Conservation (phyloP, 2,329 filamentous ascomycete genomes). For the Fusarium sp. region DNA sequence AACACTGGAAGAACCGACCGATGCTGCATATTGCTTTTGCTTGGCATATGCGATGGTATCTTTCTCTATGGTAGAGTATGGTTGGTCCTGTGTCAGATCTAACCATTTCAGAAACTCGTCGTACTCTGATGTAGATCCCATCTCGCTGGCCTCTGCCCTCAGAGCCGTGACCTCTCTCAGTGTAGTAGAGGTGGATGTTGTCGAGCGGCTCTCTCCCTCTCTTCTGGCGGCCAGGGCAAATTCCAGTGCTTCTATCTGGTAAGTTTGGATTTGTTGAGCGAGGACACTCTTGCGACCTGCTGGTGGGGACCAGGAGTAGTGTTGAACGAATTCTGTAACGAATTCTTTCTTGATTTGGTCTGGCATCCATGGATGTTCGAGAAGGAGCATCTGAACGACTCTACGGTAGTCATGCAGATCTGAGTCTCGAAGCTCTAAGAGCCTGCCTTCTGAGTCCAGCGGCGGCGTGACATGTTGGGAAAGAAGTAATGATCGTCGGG, state of each 20-base stretch:
- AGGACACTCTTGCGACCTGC: background rate
- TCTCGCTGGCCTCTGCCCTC: accelerated
- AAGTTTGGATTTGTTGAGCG: background rate
- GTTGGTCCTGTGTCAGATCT: background rate
- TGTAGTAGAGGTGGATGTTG: background rate
- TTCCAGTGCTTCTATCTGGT: background rate
- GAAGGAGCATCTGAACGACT: background rate
- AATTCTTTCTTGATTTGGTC: background rate
- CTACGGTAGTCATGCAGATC: background rate
- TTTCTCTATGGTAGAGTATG: background rate
- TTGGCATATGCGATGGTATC: background rate
- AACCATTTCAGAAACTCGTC: background rate
- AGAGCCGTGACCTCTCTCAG: background rate
- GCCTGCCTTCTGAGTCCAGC: background rate
- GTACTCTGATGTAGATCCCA: background rate
- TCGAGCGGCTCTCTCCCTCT: background rate
- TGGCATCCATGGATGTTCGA: background rate
- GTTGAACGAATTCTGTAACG: background rate
- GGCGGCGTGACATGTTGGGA: background rate
- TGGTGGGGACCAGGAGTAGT: constrained; percentile 1
- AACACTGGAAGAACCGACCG: background rate
- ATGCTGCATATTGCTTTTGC: background rate
- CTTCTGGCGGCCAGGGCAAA: background rate
- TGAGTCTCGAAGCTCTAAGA: background rate
- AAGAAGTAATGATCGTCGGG: background rate